These are phyloP conservation scores for Fusarium dlaminii DNA, from an alignment of 2,329 filamentous ascomycete genomes.

Conservation along the genomic window DNA sequence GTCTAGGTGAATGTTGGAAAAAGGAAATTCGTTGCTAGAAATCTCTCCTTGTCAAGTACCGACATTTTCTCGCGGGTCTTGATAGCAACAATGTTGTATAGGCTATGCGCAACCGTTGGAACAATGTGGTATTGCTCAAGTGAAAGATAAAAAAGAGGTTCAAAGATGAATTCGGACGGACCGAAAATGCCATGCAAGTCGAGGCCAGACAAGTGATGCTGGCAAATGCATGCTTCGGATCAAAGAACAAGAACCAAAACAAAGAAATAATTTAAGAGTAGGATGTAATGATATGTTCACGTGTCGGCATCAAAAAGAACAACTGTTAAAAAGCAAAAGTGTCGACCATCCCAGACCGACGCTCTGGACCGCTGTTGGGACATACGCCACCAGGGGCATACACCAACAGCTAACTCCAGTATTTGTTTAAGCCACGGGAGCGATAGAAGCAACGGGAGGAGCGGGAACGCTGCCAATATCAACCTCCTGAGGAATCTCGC, in stretches of 20 bases:
- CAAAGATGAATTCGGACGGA: conserved; percentile 42
- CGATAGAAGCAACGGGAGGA: conserved; percentile 58
- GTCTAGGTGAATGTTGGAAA: conserved; percentile 45
- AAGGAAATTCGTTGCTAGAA: conserved; percentile 43
- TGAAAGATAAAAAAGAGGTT: conserved; percentile 37
- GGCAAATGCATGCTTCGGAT: conserved; percentile 45
- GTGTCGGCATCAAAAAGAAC: conserved; percentile 44
- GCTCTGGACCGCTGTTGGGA: conserved; percentile 18
- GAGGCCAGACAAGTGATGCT: conserved; percentile 39
- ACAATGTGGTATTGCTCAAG: conserved; percentile 18
- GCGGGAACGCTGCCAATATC: conserved; percentile 55
- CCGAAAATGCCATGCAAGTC: conserved; percentile 46
- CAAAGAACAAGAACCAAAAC: conserved; percentile 45
- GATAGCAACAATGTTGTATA: neutral
- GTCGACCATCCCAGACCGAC: conserved; percentile 13
- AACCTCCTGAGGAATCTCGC: conserved; percentile 58
- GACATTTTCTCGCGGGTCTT: neutral
- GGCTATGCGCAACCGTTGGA: neutral
- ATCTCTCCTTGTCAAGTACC: conserved; percentile 25
- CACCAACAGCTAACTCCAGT: conserved; percentile 20
- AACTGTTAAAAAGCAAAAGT: conserved; percentile 38
- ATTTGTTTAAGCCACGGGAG: conserved; percentile 50
- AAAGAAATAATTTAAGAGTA: conserved; percentile 42
- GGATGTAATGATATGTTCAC: conserved; percentile 41
- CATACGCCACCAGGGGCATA: neutral